A percentile compares a stretch with the other conserved stretches of the same genome.
Conservation (phyloP, 805 yeast genomes). For the Isabelozyma pseudorhagii region DNA sequence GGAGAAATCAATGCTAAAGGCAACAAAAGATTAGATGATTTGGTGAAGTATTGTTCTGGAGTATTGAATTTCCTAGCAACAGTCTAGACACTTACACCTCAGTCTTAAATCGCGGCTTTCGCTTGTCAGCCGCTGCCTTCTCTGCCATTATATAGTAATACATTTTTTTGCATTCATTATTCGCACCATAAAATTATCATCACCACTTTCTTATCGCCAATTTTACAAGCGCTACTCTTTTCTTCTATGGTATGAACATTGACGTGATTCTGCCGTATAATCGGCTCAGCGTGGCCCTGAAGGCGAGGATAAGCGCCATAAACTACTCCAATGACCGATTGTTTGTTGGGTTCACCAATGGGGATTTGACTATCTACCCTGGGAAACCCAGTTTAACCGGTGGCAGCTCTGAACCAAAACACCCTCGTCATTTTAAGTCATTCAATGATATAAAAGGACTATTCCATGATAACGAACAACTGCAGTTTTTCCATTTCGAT, state of each 20-base stretch:
- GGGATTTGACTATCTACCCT: slow-evolving; percentile 28
- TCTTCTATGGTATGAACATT: slow-evolving; percentile 26
- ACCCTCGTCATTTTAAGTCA: slow-evolving; percentile 14
- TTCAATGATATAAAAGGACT: slow-evolving; percentile 20
- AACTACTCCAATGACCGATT: slow-evolving; percentile 14
- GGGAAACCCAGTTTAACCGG: slow-evolving; percentile 6
- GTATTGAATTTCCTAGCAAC: slow-evolving; percentile 60
- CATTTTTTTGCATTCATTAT: not conserved
- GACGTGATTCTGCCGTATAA: slow-evolving; percentile 36
- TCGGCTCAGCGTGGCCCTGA: slow-evolving; percentile 25
- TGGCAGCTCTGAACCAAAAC: slow-evolving; percentile 5
- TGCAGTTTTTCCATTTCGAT: slow-evolving; percentile 14
- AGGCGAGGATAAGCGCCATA: slow-evolving; percentile 20
- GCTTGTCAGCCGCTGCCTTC: no score
- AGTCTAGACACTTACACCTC: slow-evolving; percentile 2
- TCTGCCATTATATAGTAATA: no score
- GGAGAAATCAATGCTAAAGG: slow-evolving; percentile 35
- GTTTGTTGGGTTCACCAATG: slow-evolving; percentile 33
- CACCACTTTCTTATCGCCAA: not conserved
- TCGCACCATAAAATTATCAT: not conserved
- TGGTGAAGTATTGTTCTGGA: slow-evolving; percentile 79
- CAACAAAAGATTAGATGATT: slow-evolving; percentile 55
- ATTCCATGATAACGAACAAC: slow-evolving; percentile 16
- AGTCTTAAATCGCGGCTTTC: no score
- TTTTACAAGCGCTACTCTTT: not conserved